Percentiles rank a stretch among this genome's conserved stretches.
Conservation (phyloP, 495 filamentous ascomycete species). For the Trichoderma parareesei region DNA sequence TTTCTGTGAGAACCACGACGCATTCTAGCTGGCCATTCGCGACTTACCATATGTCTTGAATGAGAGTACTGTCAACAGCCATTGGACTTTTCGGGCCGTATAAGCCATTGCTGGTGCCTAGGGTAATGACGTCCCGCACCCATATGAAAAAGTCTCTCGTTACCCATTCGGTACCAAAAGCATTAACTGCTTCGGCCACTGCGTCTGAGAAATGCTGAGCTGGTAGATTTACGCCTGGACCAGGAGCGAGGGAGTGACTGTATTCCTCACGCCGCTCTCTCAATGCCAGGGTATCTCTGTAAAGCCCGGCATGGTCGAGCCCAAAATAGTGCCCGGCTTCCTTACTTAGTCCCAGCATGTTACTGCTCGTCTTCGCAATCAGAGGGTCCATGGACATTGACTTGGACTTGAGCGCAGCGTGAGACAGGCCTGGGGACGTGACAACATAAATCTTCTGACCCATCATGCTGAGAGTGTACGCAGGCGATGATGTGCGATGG, state of each 20-base stretch:
- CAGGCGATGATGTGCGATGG: no score
- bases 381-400: neutral
- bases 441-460: neutral
- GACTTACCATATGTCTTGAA: neutral
- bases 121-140: neutral
- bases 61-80: neutral
- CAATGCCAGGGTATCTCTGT: neutral
- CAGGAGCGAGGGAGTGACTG: neutral
- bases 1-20: neutral
- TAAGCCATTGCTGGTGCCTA: neutral
- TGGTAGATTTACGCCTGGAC: neutral
- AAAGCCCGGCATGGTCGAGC: neutral
- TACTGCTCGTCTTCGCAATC: neutral
- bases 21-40: neutral
- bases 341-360: neutral
- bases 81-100: neutral
- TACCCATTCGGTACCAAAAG: neutral
- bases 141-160: neutral
- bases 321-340: neutral
- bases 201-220: neutral
- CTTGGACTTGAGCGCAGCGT: neutral
- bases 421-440: neutral
- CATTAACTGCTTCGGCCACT: neutral
- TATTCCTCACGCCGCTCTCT: neutral
- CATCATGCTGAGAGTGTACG: neutral